Conservation (phyloP, 306 rosid genomes). For the Acacia acuminata region DNA sequence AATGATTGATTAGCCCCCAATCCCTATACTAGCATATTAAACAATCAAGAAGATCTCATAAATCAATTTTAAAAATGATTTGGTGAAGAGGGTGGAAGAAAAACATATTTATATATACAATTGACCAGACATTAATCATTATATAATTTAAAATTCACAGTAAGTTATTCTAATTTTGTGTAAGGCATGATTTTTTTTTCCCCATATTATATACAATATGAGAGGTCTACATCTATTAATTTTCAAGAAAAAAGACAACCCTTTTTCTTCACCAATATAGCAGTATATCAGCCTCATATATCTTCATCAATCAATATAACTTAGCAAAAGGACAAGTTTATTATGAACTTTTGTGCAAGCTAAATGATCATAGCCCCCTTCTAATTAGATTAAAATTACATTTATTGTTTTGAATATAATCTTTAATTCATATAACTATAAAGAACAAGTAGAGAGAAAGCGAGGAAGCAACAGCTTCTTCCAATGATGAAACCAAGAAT, state of each 20-base stretch:
- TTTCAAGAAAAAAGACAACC: not conserved
- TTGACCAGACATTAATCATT: slow-evolving; percentile 3
- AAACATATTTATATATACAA: not conserved
- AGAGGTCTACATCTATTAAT: not conserved
- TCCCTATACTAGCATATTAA: not conserved
- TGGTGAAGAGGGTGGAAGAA: slow-evolving; percentile 36
- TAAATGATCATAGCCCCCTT: not conserved
- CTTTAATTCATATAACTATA: not conserved
- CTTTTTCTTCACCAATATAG: not conserved
- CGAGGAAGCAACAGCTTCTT: not conserved
- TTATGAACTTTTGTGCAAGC: not conserved
- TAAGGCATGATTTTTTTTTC: too few relatives aligned
- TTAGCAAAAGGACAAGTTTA: not conserved
- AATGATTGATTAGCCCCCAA: slow-evolving; percentile 31
- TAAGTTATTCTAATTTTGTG: not conserved
- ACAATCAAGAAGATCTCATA: slow-evolving; percentile 27
- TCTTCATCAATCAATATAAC: not conserved
- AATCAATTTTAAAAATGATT: slow-evolving; percentile 31
- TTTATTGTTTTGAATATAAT: not conserved
- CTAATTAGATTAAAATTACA: not conserved
- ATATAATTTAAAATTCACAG: too few relatives aligned
- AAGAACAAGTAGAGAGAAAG: not conserved
- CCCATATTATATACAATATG: not conserved
- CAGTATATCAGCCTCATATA: not conserved
- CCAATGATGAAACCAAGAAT: not conserved